Evolutionary conservation across 75 land plant genomes (phyloP), one percentile per base, ranked within the genome.

Genomic region (Cupressus sempervirens): DNA sequence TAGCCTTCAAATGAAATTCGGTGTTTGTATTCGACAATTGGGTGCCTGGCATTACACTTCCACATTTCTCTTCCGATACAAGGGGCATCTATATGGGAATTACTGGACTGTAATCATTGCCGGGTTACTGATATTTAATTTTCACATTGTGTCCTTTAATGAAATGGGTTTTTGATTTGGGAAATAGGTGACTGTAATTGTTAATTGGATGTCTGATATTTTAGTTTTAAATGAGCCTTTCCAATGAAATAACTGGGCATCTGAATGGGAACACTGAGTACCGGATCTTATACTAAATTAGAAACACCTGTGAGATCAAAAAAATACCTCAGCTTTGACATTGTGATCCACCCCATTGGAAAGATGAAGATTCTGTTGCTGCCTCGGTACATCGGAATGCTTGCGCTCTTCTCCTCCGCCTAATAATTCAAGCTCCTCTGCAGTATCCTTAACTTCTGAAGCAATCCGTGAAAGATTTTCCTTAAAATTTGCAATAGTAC

Each of bases 391-490:
- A 16, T 83, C 81, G 1, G 88, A 54, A 75, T 58, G 41, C 41
- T 91, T 87, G 16, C 93, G 88, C 30, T 86, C 88, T 36, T 50
- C 50, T 41, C 38, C 54, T 86, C 85, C n/a, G n/a, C n/a, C 87
- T n/a, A 65, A 62, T 75, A 84, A 70, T 83, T 91, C 92, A 76
- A 91, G 87, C 83, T 91, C 92, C 36, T 93, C 98, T 72, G 88
- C 91, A 48, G 88, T 89, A 54, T 89, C 96, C 56, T 92, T 92
- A 54, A 97, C 96, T 77, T 96, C 99, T 35, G 89, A 88, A 23
- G 96, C 94, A 84, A 97, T 94, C 89, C 94, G 96, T 8, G 93
- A 92, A 82, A 97, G 88, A 68, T 93, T 97, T 85, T 96, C 99
- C 84, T 91, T 92, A 88, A 93, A 93, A 80, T 85, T 96, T 5